Evolutionary conservation across 441 rosid genomes (phyloP).

Genomic region (Biscutella laevigata): DNA sequence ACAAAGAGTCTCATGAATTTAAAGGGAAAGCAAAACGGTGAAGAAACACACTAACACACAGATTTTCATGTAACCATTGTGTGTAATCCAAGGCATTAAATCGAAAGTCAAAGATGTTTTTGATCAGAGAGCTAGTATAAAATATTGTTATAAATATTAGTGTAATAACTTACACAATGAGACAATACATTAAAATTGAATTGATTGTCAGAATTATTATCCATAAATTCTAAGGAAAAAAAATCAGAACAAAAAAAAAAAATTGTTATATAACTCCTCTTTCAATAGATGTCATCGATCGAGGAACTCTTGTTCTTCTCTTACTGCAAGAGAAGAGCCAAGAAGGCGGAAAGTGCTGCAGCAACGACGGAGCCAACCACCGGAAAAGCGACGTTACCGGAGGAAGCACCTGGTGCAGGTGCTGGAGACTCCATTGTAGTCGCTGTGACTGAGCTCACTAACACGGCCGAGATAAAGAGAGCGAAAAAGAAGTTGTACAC

Average conservation of each 20-base stretch:
- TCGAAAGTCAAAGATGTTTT: not conserved
- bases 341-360: conserved; percentile 51
- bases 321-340: conserved; percentile 46
- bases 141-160: conserved; percentile 12
- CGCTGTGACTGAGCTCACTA: conserved; percentile 44
- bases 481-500: conserved; percentile 41
- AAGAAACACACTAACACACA: conserved; percentile 26
- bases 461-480: conserved; percentile 42
- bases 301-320: not conserved
- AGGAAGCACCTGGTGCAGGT: conserved; percentile 36
- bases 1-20: conserved; percentile 79
- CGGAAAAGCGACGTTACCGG: conserved; percentile 37
- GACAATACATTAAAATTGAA: conserved; percentile 9
- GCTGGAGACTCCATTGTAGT: conserved; percentile 37
- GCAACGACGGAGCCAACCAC: conserved; percentile 49
- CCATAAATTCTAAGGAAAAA: conserved; percentile 10
- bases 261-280: conserved; percentile 5
- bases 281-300: not conserved
- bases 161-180: conserved; percentile 20
- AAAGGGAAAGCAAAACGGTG: conserved; percentile 33
- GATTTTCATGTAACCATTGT: conserved; percentile 13
- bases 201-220: conserved; percentile 1
- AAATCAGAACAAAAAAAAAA: conserved; percentile 4
- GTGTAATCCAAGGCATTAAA: conserved; percentile 12
- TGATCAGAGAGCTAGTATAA: not conserved